Evolutionary conservation across 805 yeast genomes (phyloP).

Genomic region (Ogataea dorogensis): DNA sequence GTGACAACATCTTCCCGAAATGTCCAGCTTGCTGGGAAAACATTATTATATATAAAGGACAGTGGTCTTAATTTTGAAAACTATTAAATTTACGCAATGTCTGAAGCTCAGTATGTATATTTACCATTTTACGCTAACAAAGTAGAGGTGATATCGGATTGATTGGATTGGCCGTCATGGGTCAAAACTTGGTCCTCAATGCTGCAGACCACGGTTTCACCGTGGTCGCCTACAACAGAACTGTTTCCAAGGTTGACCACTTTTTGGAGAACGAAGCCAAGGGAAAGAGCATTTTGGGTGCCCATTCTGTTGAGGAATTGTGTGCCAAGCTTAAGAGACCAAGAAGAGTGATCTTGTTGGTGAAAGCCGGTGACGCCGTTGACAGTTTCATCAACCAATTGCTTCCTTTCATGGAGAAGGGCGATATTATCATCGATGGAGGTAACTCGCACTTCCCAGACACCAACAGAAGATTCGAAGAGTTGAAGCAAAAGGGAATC

Average conservation of each 20-base stretch:
- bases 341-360: constrained; percentile 89
- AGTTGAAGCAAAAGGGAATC: constrained; percentile 82
- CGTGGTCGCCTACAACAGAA: constrained; percentile 98
- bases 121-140: constrained; percentile 13
- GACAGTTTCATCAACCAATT: constrained; percentile 87
- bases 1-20: constrained; percentile 9
- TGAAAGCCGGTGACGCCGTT: constrained; percentile 96
- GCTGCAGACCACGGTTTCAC: constrained; percentile 99
- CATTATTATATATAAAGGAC: constrained; percentile 6
- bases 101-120: constrained; percentile 17
- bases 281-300: constrained; percentile 95
- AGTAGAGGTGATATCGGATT: constrained; percentile 94
- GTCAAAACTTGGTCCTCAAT: constrained; percentile 94
- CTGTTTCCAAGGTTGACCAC: constrained; percentile 91
- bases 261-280: constrained; percentile 93
- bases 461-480: constrained; percentile 93
- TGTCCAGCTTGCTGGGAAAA: constrained; percentile 8
- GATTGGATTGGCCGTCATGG: constrained; percentile 99
- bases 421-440: constrained; percentile 98
- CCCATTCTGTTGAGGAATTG: constrained; percentile 87
- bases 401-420: constrained; percentile 88
- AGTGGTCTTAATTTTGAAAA: constrained; percentile 3
- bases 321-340: constrained; percentile 91
- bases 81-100: constrained; percentile 10
- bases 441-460: constrained; percentile 99